Evolutionary conservation across 2,329 filamentous ascomycete genomes (phyloP).

Genomic region (Macrophomina pseudophaseolina): DNA sequence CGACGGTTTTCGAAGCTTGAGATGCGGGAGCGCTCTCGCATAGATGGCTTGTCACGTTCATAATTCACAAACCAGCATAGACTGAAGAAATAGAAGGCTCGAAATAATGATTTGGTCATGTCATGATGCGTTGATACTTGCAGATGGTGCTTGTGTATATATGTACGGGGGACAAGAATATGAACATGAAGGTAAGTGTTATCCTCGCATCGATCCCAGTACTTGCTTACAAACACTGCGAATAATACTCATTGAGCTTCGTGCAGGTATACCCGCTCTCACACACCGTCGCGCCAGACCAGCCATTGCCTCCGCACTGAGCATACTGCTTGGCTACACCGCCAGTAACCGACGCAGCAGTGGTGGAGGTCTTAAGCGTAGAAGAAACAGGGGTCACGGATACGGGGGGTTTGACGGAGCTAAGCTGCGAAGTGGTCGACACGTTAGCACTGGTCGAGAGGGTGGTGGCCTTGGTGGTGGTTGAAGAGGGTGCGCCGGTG

Average conservation of each 20-base stretch:
- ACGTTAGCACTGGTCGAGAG: neutral
- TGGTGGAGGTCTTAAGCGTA: neutral
- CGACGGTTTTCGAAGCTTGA: neutral
- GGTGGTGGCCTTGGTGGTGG: neutral
- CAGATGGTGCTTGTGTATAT: neutral
- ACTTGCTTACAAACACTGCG: slow-evolving; percentile 31
- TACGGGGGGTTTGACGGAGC: neutral
- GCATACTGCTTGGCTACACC: neutral
- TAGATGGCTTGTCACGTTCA: neutral
- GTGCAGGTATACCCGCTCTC: slow-evolving; percentile 32
- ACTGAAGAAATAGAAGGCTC: no score
- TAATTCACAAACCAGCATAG: no score
- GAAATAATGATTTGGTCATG: no score
- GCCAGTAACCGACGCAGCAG: neutral
- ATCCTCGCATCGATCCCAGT: neutral
- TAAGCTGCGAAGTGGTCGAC: neutral
- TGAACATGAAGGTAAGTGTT: neutral
- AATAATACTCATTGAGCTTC: slow-evolving; percentile 32
- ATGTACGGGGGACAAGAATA: slow-evolving; percentile 5
- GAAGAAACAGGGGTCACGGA: neutral
- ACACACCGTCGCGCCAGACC: slow-evolving; percentile 32
- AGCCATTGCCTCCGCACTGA: slow-evolving; percentile 33
- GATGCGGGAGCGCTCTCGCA: neutral
- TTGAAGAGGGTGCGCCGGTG: neutral
- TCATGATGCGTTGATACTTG: no score